phyloP scores from a whole-genome alignment of 495 filamentous ascomycete species.

The Xylaria longipes region DNA sequence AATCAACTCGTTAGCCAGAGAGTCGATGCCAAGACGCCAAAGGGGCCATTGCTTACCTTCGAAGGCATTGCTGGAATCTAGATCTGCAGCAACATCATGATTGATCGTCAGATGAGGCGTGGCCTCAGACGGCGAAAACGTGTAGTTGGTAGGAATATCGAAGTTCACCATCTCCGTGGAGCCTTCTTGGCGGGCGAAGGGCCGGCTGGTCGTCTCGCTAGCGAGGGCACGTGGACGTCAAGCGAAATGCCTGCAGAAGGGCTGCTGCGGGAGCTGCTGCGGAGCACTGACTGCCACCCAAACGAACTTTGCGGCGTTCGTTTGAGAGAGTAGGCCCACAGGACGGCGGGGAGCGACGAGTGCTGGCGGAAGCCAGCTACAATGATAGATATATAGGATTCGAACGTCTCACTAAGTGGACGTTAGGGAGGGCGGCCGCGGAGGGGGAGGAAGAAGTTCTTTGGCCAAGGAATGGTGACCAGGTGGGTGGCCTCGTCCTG shows the following conservation, averaged over 20 bases:
- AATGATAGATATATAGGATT: conserved; percentile 38
- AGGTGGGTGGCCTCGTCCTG: conserved; percentile 68
- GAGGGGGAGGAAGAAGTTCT: conserved; percentile 80
- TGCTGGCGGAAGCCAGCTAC: conserved; percentile 66
- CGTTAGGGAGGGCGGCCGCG: conserved; percentile 91
- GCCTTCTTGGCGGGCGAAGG: conserved; percentile 31
- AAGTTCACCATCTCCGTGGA: conserved; percentile 78
- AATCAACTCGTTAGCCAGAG: background rate
- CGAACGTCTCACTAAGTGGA: conserved; percentile 61
- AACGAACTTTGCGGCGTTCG: conserved; percentile 89
- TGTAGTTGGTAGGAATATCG: conserved; percentile 79
- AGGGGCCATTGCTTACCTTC: conserved; percentile 67
- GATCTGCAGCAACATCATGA: conserved; percentile 89
- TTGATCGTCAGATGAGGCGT: conserved; percentile 95
- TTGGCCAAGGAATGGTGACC: conserved; percentile 86
- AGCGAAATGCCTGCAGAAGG: conserved; percentile 31
- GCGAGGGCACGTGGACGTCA: conserved; percentile 10
- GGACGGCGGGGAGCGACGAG: conserved; percentile 55
- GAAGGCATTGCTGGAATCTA: conserved; percentile 96
- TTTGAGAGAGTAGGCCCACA: conserved; percentile 97
- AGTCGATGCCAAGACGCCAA: background rate
- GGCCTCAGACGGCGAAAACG: conserved; percentile 77
- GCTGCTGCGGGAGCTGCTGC: conserved; percentile 52
- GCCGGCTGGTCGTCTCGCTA: conserved; percentile 2
- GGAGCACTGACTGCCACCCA: conserved; percentile 78